Evolutionary conservation across 169 alveolate genomes (phyloP).

Genomic region (Plasmodium fragile): DNA sequence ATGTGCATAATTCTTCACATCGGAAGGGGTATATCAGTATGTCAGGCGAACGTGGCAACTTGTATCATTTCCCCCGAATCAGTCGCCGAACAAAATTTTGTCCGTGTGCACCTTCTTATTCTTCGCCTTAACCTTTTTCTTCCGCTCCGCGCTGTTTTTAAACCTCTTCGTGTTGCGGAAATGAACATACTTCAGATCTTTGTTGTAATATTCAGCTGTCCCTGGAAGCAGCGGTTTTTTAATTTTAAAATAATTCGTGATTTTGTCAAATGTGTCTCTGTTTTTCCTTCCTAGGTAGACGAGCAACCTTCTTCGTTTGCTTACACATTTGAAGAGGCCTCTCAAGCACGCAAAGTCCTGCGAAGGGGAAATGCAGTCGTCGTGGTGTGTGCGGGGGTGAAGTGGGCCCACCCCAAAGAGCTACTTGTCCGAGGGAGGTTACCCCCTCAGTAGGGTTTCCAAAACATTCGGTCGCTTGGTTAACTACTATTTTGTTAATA

Average conservation of each 20-base stretch:
- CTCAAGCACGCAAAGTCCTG: constrained; percentile 71
- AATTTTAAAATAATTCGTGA: constrained; percentile 54
- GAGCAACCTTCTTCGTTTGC: constrained; percentile 45
- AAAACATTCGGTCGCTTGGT: not conserved
- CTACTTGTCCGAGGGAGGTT: not conserved
- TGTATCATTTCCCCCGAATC: not conserved
- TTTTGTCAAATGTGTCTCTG: constrained; percentile 35
- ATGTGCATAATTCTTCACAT: not conserved
- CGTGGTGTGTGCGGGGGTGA: not conserved
- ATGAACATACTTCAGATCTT: constrained; percentile 54
- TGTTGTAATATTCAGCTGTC: constrained; percentile 63
- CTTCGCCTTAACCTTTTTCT: constrained; percentile 51
- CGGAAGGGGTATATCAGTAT: not conserved
- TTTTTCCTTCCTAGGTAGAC: constrained; percentile 46
- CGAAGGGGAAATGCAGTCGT: not conserved
- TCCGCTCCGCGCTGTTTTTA: constrained; percentile 60
- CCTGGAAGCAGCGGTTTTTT: constrained; percentile 72
- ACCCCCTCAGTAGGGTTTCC: not conserved
- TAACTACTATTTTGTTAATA: not conserved
- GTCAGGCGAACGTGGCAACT: not conserved
- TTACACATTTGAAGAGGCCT: constrained; percentile 74
- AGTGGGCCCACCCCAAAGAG: not conserved
- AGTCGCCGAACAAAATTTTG: constrained; percentile 50
- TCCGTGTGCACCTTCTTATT: constrained; percentile 64
- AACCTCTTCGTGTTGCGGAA: constrained; percentile 66